These are phyloP conservation scores for Dictyophora rubrovolvata DNA, from an alignment of 768 basidiomycete genomes.

Conservation along the genomic window DNA sequence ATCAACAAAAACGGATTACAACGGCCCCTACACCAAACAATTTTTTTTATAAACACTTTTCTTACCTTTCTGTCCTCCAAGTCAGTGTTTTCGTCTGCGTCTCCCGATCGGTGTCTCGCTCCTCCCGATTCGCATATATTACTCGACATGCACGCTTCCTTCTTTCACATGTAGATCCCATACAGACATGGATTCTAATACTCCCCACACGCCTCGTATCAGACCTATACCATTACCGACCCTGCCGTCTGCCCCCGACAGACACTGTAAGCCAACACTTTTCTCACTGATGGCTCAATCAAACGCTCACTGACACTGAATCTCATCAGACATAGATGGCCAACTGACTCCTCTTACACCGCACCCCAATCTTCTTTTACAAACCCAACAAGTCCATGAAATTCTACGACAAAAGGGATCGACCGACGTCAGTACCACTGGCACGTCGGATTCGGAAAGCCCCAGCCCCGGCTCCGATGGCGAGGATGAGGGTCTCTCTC, in stretches of 20 bases:
- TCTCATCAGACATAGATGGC: background rate
- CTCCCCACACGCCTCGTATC: constrained; percentile 1
- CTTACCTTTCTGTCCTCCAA: background rate
- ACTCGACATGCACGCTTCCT: background rate
- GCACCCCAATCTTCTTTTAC: background rate
- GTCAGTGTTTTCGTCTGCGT: background rate
- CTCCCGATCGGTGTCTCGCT: background rate
- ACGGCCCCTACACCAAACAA: background rate
- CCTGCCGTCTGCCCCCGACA: background rate
- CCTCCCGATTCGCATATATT: background rate
- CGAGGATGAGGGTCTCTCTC: background rate
- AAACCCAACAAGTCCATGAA: background rate
- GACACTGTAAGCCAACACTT: background rate
- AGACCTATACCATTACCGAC: constrained; percentile 1
- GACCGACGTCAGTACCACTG: background rate
- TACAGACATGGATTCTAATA: background rate
- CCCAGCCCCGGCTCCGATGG: too few species aligned
- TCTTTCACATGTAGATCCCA: background rate
- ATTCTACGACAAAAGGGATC: background rate
- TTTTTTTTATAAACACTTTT: background rate
- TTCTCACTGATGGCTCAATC: background rate
- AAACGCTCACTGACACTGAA: background rate
- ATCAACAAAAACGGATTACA: background rate
- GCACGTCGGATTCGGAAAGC: background rate
- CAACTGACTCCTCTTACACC: background rate